Conservation (phyloP, 805 yeast species). For the Saturnispora diversa region DNA sequence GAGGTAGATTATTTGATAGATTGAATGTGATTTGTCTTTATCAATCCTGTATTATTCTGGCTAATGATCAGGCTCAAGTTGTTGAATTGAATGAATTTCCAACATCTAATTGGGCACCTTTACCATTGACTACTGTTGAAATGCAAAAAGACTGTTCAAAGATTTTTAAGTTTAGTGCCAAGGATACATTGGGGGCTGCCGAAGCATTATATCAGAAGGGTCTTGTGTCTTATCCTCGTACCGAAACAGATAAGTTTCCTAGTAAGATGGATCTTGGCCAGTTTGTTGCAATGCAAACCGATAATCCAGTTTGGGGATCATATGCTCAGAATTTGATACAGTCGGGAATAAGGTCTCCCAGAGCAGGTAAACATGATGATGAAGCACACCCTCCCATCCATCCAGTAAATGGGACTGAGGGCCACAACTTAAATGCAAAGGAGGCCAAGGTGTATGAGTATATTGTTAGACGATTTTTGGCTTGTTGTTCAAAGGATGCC, state of each 20-base stretch:
- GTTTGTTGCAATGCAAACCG: slow-evolving; percentile 53
- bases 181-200: slow-evolving; percentile 66
- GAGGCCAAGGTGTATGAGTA: slow-evolving; percentile 78
- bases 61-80: slow-evolving; percentile 42
- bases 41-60: slow-evolving; percentile 51
- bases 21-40: slow-evolving; percentile 54
- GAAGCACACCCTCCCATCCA: slow-evolving; percentile 98
- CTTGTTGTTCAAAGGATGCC: slow-evolving; percentile 89
- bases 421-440: slow-evolving; percentile 30
- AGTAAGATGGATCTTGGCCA: slow-evolving; percentile 58
- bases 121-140: slow-evolving; percentile 91
- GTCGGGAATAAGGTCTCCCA: slow-evolving; percentile 52
- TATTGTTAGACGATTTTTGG: slow-evolving; percentile 77
- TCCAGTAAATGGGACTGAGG: slow-evolving; percentile 37
- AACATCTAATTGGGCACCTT: slow-evolving; percentile 70
- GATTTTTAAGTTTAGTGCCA: slow-evolving; percentile 69
- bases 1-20: slow-evolving; percentile 67
- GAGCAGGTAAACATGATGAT: slow-evolving; percentile 80
- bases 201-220: slow-evolving; percentile 83
- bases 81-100: slow-evolving; percentile 47
- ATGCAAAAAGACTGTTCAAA: slow-evolving; percentile 80
- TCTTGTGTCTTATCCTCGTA: slow-evolving; percentile 89
- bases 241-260: slow-evolving; percentile 90
- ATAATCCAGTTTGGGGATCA: slow-evolving; percentile 56
- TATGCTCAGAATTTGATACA: slow-evolving; percentile 46